phyloP scores from a whole-genome alignment of 2,329 filamentous ascomycete genomes.

The Phialocephala subalpina region DNA sequence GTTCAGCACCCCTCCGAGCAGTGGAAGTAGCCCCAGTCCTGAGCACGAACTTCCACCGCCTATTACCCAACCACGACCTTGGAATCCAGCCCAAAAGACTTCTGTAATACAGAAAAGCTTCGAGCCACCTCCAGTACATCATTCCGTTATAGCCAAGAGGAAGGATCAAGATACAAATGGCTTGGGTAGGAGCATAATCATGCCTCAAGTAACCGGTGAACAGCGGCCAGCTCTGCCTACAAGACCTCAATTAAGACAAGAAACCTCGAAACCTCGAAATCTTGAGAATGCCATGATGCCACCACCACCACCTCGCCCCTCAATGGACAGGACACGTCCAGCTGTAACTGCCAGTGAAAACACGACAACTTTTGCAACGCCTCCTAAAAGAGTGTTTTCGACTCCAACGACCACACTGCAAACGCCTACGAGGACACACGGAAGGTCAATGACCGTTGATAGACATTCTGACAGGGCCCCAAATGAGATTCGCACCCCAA shows the following conservation, averaged over 20 bases:
- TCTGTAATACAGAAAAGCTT: conserved; percentile 45
- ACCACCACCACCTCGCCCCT: conserved; percentile 39
- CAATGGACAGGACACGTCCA: conserved; percentile 38
- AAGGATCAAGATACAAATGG: conserved; percentile 53
- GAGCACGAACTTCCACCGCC: conserved; percentile 60
- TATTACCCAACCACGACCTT: conserved; percentile 58
- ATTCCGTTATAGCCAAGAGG: conserved; percentile 53
- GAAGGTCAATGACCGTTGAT: conserved; percentile 60
- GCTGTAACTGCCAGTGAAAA: conserved; percentile 24
- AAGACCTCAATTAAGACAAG: conserved; percentile 48
- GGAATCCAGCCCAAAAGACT: conserved; percentile 45
- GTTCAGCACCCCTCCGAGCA: conserved; percentile 86
- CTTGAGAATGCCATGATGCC: conserved; percentile 31
- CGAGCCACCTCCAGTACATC: conserved; percentile 63
- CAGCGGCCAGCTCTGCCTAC: conserved; percentile 57
- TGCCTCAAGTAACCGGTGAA: conserved; percentile 53
- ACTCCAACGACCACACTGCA: conserved; percentile 55
- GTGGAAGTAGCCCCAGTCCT: conserved; percentile 65
- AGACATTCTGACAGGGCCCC: conserved; percentile 49
- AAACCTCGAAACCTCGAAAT: conserved; percentile 40
- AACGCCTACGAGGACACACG: conserved; percentile 52
- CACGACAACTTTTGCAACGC: conserved; percentile 32
- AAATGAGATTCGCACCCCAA: conserved; percentile 47
- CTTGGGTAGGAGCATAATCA: conserved; percentile 46
- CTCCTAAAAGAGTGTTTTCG: conserved; percentile 55